A percentile compares a stretch with the other conserved stretches of the same genome.
Conservation (phyloP, 2,329 filamentous ascomycete species). For the Diaporthe sp. region DNA sequence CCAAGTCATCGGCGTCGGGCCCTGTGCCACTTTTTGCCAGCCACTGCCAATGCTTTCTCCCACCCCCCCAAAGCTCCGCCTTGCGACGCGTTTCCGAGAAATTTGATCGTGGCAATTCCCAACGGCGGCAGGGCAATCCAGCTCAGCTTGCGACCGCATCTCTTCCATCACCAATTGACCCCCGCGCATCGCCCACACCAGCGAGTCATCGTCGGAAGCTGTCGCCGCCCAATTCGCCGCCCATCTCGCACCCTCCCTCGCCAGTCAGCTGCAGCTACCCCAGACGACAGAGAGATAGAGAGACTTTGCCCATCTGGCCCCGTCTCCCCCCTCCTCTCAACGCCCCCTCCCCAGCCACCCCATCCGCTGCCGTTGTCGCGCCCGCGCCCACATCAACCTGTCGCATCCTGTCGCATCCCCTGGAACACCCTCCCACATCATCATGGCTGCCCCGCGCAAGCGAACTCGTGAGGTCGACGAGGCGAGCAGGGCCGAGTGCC, state of each 20-base stretch:
- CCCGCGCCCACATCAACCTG: neutral
- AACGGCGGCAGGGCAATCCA: conserved; percentile 32
- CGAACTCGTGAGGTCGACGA: conserved; percentile 62
- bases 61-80: conserved; percentile 32
- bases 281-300: conserved; percentile 4
- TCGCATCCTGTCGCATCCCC: neutral
- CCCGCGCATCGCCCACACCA: conserved; percentile 29
- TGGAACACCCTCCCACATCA: conserved; percentile 38
- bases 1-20: conserved; percentile 23
- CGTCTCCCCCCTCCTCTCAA: neutral
- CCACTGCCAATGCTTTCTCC: conserved; percentile 32
- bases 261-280: conserved; percentile 27
- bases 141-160: conserved; percentile 30
- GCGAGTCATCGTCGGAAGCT: conserved; percentile 25
- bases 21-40: conserved; percentile 34
- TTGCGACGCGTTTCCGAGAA: conserved; percentile 35
- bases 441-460: conserved; percentile 61
- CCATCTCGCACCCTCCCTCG: neutral
- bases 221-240: conserved; percentile 30
- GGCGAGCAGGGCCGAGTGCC: conserved; percentile 68
- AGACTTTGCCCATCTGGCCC: conserved; percentile 1
- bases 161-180: conserved; percentile 36
- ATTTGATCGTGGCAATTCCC: conserved; percentile 33
- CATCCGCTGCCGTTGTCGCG: conserved; percentile 19
- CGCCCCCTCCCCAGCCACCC: conserved; percentile 31